Conservation (phyloP, 805 yeast species). For the Candida berthetii region DNA sequence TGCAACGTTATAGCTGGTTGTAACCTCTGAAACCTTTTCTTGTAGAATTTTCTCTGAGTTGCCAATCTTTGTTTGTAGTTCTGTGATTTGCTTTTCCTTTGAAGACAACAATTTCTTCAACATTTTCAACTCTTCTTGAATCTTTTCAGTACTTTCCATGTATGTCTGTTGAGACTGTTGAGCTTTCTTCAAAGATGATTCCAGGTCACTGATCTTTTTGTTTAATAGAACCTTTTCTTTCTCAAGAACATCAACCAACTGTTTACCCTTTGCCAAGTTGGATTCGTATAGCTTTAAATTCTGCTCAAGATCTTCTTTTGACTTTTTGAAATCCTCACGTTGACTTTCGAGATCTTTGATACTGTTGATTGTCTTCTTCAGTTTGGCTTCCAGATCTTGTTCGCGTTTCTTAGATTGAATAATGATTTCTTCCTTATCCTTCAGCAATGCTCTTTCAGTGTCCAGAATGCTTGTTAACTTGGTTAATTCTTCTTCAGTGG, state of each 20-base stretch:
- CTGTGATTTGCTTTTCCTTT: slow-evolving; percentile 28
- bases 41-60: slow-evolving; percentile 27
- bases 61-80: slow-evolving; percentile 22
- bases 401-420: slow-evolving; percentile 36
- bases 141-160: slow-evolving; percentile 7
- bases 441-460: slow-evolving; percentile 35
- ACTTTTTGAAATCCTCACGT: slow-evolving; percentile 17
- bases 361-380: slow-evolving; percentile 16
- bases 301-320: slow-evolving; percentile 21
- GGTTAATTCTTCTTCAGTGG: slow-evolving; percentile 21
- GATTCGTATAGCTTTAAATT: slow-evolving; percentile 16
- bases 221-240: slow-evolving; percentile 15
- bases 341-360: slow-evolving; percentile 18
- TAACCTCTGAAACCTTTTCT: slow-evolving; percentile 25
- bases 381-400: slow-evolving; percentile 19
- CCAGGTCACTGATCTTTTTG: slow-evolving; percentile 14
- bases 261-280: slow-evolving; percentile 20
- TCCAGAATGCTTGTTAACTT: slow-evolving; percentile 26
- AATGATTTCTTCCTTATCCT: slow-evolving; percentile 42
- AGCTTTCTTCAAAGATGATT: slow-evolving; percentile 8
- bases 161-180: slow-evolving; percentile 8
- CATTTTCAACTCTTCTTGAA: slow-evolving; percentile 23
- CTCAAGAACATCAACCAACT: slow-evolving; percentile 13
- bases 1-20: slow-evolving; percentile 26
- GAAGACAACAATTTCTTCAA: slow-evolving; percentile 20